Evolutionary conservation across 2,329 filamentous ascomycete species (phyloP).

Genomic region (Hymenoscyphus scutula): DNA sequence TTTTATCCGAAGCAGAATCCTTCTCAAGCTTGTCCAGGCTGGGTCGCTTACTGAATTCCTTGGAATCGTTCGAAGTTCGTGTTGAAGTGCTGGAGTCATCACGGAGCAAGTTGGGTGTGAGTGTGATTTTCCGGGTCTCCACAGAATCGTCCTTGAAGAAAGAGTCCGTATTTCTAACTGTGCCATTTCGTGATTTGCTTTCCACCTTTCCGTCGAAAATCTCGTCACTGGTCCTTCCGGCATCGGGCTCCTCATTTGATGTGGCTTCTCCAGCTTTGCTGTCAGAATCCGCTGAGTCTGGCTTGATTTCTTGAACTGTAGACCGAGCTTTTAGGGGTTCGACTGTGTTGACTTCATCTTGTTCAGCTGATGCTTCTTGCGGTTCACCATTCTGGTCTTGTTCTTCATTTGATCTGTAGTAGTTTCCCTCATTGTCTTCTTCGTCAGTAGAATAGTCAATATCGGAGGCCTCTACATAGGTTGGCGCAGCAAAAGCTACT

Average conservation of each 20-base stretch:
- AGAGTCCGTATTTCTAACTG: slow-evolving; percentile 86
- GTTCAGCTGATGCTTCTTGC: slow-evolving; percentile 36
- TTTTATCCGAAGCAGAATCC: slow-evolving; percentile 60
- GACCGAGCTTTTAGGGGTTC: slow-evolving; percentile 43
- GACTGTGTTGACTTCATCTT: slow-evolving; percentile 34
- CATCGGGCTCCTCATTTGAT: slow-evolving; percentile 37
- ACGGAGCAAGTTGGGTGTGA: slow-evolving; percentile 87
- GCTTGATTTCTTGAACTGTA: slow-evolving; percentile 35
- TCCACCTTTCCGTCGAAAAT: slow-evolving; percentile 55
- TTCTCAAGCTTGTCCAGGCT: slow-evolving; percentile 79
- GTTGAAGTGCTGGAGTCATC: slow-evolving; percentile 61
- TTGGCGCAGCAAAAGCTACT: slow-evolving; percentile 68
- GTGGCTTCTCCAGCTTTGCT: slow-evolving; percentile 16
- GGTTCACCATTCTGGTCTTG: slow-evolving; percentile 38
- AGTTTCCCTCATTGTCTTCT: slow-evolving; percentile 51
- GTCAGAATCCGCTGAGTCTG: slow-evolving; percentile 27
- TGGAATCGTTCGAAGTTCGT: slow-evolving; percentile 43
- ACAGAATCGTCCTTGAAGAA: slow-evolving; percentile 96
- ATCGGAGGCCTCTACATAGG: slow-evolving; percentile 70
- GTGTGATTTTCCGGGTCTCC: slow-evolving; percentile 94
- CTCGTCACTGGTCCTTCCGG: slow-evolving; percentile 62
- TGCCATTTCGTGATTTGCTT: slow-evolving; percentile 76
- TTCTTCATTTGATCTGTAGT: slow-evolving; percentile 47
- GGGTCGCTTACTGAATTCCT: slow-evolving; percentile 55
- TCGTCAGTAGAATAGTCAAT: slow-evolving; percentile 69